Percentiles rank a stretch among this genome's conserved stretches.
Conservation (phyloP, 1,139 yeast species). For the Sugiyamaella neomexicana region DNA sequence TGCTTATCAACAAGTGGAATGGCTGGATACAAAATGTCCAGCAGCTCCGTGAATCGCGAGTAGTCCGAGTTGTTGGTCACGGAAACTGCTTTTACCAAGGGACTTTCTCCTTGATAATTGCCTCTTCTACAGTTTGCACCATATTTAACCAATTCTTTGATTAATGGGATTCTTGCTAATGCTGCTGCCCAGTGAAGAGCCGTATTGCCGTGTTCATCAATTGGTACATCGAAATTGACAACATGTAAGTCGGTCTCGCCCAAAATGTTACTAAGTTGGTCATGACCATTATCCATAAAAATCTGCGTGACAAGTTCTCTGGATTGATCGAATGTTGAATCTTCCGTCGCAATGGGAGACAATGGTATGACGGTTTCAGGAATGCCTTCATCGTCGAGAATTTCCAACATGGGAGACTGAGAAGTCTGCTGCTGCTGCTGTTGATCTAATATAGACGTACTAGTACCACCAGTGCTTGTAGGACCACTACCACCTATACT, state of each 20-base stretch:
- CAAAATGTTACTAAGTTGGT: conserved; percentile 24
- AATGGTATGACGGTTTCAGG: conserved; percentile 41
- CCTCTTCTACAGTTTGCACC: conserved; percentile 71
- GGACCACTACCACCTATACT: neutral
- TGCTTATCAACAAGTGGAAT: conserved; percentile 69
- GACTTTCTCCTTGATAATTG: conserved; percentile 85
- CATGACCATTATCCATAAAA: conserved; percentile 27
- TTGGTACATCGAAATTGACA: conserved; percentile 73
- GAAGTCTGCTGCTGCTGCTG: neutral
- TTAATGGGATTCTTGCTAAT: conserved; percentile 73
- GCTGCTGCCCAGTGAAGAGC: conserved; percentile 97
- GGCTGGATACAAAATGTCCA: conserved; percentile 76
- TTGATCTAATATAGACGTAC: neutral
- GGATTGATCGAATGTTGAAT: conserved; percentile 47
- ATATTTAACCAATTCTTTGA: conserved; percentile 66
- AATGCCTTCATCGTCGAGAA: conserved; percentile 28
- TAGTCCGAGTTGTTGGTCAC: conserved; percentile 85
- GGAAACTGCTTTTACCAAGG: conserved; percentile 81
- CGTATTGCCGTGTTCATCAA: conserved; percentile 91
- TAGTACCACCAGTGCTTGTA: conserved; percentile 4
- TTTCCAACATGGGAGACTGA: conserved; percentile 11
- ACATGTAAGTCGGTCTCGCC: conserved; percentile 32
- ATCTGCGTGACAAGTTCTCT: conserved; percentile 59
- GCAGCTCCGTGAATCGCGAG: conserved; percentile 67
- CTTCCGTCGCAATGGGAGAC: conserved; percentile 51